Base-by-base conservation (phyloP, 1,139 yeast species). In the Blastobotrys buckinghamii region DNA sequence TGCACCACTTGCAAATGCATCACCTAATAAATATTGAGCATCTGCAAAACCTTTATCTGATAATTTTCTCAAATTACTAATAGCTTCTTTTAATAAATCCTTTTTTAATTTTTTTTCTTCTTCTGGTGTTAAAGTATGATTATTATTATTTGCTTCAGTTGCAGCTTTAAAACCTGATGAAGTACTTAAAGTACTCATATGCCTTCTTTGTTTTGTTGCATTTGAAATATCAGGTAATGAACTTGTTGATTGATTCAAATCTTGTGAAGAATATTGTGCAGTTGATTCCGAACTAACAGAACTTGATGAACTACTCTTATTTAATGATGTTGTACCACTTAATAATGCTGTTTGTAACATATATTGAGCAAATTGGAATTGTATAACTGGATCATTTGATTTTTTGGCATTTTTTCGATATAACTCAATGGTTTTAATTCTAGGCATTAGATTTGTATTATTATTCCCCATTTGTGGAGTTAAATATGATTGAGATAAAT, bases 331-430 rank as follows among this genome's bases (percentile, higher is more conserved):
- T 7, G 59, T 48, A 9, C 56, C 58, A 2, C 65, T 61, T 29
- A 60, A 56, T 42, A 87, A 72, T 1, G 95, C 96, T 1, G 95
- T 85, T 65, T 87, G 94, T 48, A 88, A 71, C 84, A 86, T 83
- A 64, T 85, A 87, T 67, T 89, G 95, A 1, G 97, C 96, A 63
- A 87, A 89, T 61, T 88, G 92, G 66, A 88, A 88, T 59, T 89
- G 77, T 17, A 87, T 84, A 24, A 78, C 80, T 1, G 97, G 95
- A 62, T 90, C 96, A 60, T 82, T 83, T 15, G 90, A 79, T 60
- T 82, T 85, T 61, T 83, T 84, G 19, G 95, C 96, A 61, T 87
- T 90, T 58, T 84, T 78, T 49, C 94, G 76, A 69, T 90, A 90
- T 71, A 88, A 74, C 58, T 90, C 96, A 54, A 92, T 80, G 8